Conservation (phyloP, 2,329 filamentous ascomycete genomes). For the Atkinsonella texensis region DNA sequence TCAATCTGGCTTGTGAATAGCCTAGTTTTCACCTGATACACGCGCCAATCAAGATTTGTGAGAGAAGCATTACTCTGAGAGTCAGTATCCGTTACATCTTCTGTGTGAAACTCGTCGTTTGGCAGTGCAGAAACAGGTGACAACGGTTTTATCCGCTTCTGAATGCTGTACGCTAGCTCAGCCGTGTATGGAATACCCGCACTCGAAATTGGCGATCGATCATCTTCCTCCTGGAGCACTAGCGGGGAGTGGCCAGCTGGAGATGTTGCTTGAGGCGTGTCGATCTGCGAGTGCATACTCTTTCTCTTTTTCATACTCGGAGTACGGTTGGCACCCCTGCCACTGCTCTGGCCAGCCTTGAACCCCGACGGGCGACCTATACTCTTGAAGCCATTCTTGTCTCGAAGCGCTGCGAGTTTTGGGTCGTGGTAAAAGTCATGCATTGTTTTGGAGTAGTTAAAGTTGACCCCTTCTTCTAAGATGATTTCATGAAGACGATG, state of each 20-base stretch:
- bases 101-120: conserved; percentile 29
- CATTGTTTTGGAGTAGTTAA: conserved; percentile 38
- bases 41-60: conserved; percentile 35
- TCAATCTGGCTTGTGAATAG: conserved; percentile 31
- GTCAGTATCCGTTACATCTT: conserved; percentile 40
- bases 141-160: conserved; percentile 15
- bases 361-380: conserved; percentile 43
- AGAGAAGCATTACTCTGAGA: conserved; percentile 35
- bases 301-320: conserved; percentile 21
- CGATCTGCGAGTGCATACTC: conserved; percentile 17
- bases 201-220: conserved; percentile 2
- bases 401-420: conserved; percentile 35
- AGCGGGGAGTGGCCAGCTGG: conserved; percentile 17
- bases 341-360: conserved; percentile 18
- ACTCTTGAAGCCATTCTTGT: conserved; percentile 43
- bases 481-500: conserved; percentile 42
- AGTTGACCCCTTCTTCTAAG: conserved; percentile 28
- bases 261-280: conserved; percentile 17
- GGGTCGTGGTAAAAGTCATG: conserved; percentile 45
- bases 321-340: conserved; percentile 10
- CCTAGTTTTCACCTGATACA: conserved; percentile 39
- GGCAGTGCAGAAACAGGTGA: conserved; percentile 9
- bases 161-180: conserved; percentile 3
- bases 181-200: not conserved
- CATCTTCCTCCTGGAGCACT: conserved; percentile 8